phyloP scores from a whole-genome alignment of 2,329 filamentous ascomycete species.

The Ceratocystis eucalypticola region DNA sequence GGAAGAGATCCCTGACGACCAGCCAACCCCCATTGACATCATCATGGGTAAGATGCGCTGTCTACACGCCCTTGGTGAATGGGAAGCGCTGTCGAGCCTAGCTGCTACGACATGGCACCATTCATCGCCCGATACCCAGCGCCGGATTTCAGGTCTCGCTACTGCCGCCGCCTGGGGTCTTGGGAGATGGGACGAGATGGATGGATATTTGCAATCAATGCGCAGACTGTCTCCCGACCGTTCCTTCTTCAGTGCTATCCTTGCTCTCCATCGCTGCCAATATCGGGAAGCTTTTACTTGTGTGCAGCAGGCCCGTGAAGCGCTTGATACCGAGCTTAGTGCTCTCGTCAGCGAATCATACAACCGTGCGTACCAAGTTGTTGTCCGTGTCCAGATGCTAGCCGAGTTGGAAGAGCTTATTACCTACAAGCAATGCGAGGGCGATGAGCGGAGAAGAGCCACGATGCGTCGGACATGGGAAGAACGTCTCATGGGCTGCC shows the following conservation, averaged over 20 bases:
- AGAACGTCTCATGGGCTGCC: slow-evolving; percentile 82
- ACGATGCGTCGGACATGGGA: slow-evolving; percentile 94
- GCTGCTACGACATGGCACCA: slow-evolving; percentile 91
- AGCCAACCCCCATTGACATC: slow-evolving; percentile 65
- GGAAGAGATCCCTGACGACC: slow-evolving; percentile 27
- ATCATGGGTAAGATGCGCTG: slow-evolving; percentile 99
- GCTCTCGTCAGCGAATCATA: slow-evolving; percentile 97
- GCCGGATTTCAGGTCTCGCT: slow-evolving; percentile 81
- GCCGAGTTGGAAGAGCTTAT: slow-evolving; percentile 97
- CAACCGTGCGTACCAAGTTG: slow-evolving; percentile 92
- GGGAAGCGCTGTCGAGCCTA: slow-evolving; percentile 80
- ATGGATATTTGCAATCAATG: slow-evolving; percentile 90
- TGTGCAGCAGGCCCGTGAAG: slow-evolving; percentile 84
- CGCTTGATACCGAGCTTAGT: slow-evolving; percentile 87
- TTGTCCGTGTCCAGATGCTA: slow-evolving; percentile 97
- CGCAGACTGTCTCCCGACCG: slow-evolving; percentile 85
- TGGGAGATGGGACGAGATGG: slow-evolving; percentile 96
- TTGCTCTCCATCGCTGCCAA: slow-evolving; percentile 88
- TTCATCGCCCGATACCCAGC: slow-evolving; percentile 73
- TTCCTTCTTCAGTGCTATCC: slow-evolving; percentile 93
- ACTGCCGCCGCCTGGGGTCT: slow-evolving; percentile 94
- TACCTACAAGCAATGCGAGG: slow-evolving; percentile 83
- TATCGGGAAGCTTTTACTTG: slow-evolving; percentile 82
- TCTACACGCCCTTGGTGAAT: slow-evolving; percentile 90
- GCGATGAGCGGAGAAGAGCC: slow-evolving; percentile 69